phyloP scores from a whole-genome alignment of 106 monocot genomes.

The Platanthera zijinensis region DNA sequence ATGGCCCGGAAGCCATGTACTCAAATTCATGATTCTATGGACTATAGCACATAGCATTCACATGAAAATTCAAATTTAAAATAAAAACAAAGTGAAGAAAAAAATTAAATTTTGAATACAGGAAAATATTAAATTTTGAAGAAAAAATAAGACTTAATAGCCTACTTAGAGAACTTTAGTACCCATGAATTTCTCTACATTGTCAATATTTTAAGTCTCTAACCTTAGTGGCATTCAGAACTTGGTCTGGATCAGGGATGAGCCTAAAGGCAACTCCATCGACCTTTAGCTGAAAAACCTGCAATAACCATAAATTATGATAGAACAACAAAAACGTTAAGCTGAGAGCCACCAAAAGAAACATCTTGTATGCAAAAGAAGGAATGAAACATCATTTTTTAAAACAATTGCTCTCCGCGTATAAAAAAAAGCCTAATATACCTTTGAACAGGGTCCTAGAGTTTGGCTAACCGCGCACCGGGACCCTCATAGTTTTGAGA shows the following conservation, averaged over 20 bases:
- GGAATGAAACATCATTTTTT: no score
- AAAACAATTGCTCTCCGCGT: no score
- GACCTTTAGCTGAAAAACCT: slow-evolving; percentile 88
- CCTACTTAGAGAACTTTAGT: not conserved
- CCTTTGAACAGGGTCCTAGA: no score
- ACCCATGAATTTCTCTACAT: not conserved
- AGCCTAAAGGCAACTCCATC: slow-evolving; percentile 85
- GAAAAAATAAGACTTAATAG: not conserved
- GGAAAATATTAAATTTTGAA: not conserved
- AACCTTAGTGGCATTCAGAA: slow-evolving; percentile 82
- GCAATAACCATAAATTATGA: slow-evolving; percentile 13
- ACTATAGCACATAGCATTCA: not conserved
- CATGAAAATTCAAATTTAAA: not conserved
- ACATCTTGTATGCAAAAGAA: no score
- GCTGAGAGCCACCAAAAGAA: not conserved
- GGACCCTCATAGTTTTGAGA: no score
- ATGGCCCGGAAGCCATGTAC: not conserved
- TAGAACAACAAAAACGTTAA: not conserved
- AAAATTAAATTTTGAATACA: not conserved
- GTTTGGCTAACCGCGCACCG: no score
- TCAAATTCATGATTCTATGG: not conserved
- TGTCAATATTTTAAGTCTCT: slow-evolving; percentile 6
- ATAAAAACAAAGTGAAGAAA: not conserved
- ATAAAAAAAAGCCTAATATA: no score
- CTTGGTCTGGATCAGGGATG: slow-evolving; percentile 74